These are phyloP conservation scores for Oryza meridionalis DNA, from an alignment of 176 grass and related monocot genomes.

Conservation along the genomic window DNA sequence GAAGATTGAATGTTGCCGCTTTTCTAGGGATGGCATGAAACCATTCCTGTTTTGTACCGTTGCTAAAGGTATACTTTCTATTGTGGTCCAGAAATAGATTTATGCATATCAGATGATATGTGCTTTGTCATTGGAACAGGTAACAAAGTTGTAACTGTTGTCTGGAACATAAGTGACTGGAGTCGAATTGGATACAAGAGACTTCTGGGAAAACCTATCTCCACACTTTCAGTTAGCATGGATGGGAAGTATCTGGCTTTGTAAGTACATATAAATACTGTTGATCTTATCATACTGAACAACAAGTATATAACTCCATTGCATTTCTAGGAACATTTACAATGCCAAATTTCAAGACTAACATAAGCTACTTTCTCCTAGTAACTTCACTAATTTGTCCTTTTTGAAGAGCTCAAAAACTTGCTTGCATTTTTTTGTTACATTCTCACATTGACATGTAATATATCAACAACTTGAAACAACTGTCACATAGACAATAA, in stretches of 20 bases:
- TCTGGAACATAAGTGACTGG: slow-evolving; percentile 97
- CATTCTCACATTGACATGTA: background rate
- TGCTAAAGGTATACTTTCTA: slow-evolving; percentile 72
- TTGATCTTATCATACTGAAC: slow-evolving; percentile 10
- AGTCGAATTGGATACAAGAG: slow-evolving; percentile 89
- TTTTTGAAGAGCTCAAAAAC: background rate
- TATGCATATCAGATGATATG: slow-evolving; percentile 17
- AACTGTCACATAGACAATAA: background rate
- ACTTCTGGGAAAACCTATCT: slow-evolving; percentile 77
- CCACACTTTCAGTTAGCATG: slow-evolving; percentile 92
- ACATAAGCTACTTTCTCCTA: background rate
- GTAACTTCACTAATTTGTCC: background rate
- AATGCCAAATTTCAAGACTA: background rate
- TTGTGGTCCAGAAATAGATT: slow-evolving; percentile 22
- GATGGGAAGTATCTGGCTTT: slow-evolving; percentile 92
- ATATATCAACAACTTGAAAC: slow-evolving; percentile 5
- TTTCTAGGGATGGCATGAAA: slow-evolving; percentile 98
- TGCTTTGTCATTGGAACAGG: slow-evolving; percentile 53
- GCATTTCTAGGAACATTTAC: slow-evolving; percentile 12
- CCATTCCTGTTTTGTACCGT: slow-evolving; percentile 94
- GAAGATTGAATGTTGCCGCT: slow-evolving; percentile 90
- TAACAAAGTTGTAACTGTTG: slow-evolving; percentile 67
- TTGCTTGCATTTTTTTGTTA: slow-evolving; percentile 17
- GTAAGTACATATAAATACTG: slow-evolving; percentile 60
- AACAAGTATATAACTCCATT: slow-evolving; percentile 25